Percentiles rank a stretch among this genome's conserved stretches.
phyloP scores from a whole-genome alignment of 2,329 filamentous ascomycete species.

The Trichoderma cornu-damae region DNA sequence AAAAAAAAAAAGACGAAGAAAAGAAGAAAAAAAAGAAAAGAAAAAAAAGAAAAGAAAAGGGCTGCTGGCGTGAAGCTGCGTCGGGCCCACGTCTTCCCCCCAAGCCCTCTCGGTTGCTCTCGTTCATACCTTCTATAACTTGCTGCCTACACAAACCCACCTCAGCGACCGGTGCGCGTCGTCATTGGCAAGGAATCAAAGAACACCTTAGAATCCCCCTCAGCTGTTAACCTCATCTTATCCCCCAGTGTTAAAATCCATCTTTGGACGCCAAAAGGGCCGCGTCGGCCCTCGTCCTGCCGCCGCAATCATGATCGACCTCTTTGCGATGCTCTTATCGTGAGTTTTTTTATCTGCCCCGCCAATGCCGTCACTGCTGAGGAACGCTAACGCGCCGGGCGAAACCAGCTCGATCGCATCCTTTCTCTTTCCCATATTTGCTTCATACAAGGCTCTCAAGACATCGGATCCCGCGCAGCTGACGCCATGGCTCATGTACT shows the following conservation, averaged over 20 bases:
- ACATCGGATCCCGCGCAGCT: slow-evolving; percentile 83
- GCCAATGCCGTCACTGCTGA: slow-evolving; percentile 18
- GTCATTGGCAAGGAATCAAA: neutral
- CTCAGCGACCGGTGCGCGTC: neutral
- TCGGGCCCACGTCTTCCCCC: neutral
- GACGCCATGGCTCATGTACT: slow-evolving; percentile 99
- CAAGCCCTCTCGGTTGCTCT: neutral
- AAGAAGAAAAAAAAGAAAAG: too few relatives aligned
- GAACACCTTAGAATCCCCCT: neutral
- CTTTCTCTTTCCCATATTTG: slow-evolving; percentile 91
- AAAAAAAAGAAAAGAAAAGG: too few relatives aligned
- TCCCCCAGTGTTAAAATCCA: neutral
- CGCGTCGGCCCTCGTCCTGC: slow-evolving; percentile 22
- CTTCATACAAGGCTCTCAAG: slow-evolving; percentile 96
- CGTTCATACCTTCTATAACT: neutral
- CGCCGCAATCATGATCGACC: slow-evolving; percentile 61
- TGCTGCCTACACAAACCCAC: neutral
- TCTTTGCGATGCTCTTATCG: slow-evolving; percentile 73
- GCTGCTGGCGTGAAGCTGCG: neutral
- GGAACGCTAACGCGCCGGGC: slow-evolving; percentile 19
- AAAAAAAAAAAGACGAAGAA: too few relatives aligned
- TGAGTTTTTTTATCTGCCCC: slow-evolving; percentile 43
- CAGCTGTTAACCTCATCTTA: neutral
- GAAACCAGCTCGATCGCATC: slow-evolving; percentile 70
- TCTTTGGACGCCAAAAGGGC: slow-evolving; percentile 26